Base-by-base conservation (phyloP, 2,329 filamentous ascomycete species). In the Aspergillus latus region DNA sequence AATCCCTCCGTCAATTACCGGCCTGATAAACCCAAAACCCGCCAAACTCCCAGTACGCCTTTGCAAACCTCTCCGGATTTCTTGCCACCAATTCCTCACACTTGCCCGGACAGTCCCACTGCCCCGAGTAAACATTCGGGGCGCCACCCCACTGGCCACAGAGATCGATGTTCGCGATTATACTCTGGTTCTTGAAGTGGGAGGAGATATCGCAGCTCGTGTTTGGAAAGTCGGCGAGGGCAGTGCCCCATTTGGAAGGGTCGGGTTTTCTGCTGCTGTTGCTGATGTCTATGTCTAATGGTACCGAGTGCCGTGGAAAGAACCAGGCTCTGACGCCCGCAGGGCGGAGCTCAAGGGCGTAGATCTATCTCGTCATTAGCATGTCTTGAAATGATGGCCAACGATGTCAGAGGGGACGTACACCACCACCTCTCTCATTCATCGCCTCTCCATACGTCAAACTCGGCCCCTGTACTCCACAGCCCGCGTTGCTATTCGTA, bases 1-100 rank as follows among this genome's bases (percentile, higher is more conserved):
- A 21, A 21, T 21, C 21, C 21, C 3, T 21, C 21, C 21, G 3
- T 21, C 21, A 21, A 21, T 21, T 21, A 21, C 21, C 21, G 21
- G 74, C 70, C 60, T 77, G 72, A 66, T 86, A 88, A 2, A 88
- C 79, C 59, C 82, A 74, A 60, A 88, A 86, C 8, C 74, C 69
- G 2, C 80, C 82, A 72, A 88, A 86, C 72, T 84, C 84, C 87
- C 82, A 90, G 66, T 79, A 89, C 1, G 82, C 86, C 65, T 83
- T 78, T 43, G 72, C 76, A 68, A 84, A 88, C 1, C 73, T 81
- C 16, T 66, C 71, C 16, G 80, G 84, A 61, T 84, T 81, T 52
- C 80, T 82, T 5, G 84, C 80, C 6, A 87, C 84, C 59, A 78
- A 83, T 49, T 83, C 78, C 3, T 75, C 75, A 65, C 85, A 88